These are phyloP conservation scores for Dentipellis fragilis DNA, from an alignment of 768 basidiomycete species.

Conservation along the genomic window DNA sequence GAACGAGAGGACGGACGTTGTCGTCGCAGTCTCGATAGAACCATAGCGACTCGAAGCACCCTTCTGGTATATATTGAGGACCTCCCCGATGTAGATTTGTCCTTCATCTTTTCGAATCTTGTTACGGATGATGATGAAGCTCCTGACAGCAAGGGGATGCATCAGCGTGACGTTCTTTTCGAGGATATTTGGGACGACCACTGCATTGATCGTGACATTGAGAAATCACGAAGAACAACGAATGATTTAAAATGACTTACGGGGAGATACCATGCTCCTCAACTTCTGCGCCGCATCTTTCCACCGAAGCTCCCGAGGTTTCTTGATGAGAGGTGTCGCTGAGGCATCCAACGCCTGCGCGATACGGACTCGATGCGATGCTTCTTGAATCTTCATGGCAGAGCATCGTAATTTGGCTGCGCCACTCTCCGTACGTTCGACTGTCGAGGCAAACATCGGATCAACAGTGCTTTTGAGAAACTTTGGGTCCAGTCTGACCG, in stretches of 20 bases:
- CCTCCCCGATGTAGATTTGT: background rate
- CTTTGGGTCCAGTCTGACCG: background rate
- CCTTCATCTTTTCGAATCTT: no score
- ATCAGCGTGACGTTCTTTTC: no score
- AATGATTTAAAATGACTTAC: background rate
- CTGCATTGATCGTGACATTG: no score
- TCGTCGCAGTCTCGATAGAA: background rate
- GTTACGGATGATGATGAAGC: no score
- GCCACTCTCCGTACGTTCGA: background rate
- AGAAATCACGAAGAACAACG: background rate
- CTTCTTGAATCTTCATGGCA: background rate
- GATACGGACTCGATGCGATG: background rate
- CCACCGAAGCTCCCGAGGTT: background rate
- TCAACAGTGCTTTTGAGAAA: slow-evolving; percentile 24
- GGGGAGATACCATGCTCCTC: background rate
- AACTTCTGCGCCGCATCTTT: background rate
- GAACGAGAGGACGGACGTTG: background rate
- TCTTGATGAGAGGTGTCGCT: background rate
- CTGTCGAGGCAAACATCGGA: no score
- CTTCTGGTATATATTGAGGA: background rate
- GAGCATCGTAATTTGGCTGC: background rate
- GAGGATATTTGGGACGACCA: no score
- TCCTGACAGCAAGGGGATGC: no score
- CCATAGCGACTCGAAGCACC: background rate
- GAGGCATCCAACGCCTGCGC: background rate